Percentiles rank a stretch among this genome's conserved stretches.
These are phyloP conservation scores for Suillus luteus DNA, from an alignment of 768 basidiomycete species.

Conservation along the genomic window DNA sequence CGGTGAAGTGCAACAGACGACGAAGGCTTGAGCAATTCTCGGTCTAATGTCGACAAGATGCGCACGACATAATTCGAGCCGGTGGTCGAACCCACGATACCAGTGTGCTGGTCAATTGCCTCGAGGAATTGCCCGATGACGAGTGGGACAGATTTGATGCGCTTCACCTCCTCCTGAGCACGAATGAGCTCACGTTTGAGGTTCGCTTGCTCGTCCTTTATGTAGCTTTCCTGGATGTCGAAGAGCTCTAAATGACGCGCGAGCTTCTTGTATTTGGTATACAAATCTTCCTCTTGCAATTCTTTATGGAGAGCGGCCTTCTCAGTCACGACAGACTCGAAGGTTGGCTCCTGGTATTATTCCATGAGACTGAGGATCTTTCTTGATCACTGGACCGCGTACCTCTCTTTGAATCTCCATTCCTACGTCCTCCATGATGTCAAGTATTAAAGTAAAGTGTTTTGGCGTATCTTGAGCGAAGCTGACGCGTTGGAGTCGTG, in stretches of 20 bases:
- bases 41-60: conserved; percentile 94
- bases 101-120: conserved; percentile 96
- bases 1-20: conserved; percentile 98
- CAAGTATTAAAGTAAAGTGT: conserved; percentile 15
- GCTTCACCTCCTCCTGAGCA: conserved; percentile 99
- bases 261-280: conserved; percentile 97
- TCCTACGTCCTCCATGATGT: conserved; percentile 84
- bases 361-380: conserved; percentile 12
- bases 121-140: conserved; percentile 99
- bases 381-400: conserved; percentile 26
- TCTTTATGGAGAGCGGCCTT: conserved; percentile 87
- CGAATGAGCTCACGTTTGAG: conserved; percentile 97
- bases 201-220: conserved; percentile 98
- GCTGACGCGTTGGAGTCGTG: conserved; percentile 35
- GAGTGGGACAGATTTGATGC: conserved; percentile 97
- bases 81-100: conserved; percentile 96
- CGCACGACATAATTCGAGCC: conserved; percentile 98
- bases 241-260: conserved; percentile 94
- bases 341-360: conserved; percentile 75
- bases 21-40: conserved; percentile 95
- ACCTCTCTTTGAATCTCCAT: conserved; percentile 85
- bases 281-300: conserved; percentile 89
- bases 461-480: conserved; percentile 13
- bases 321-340: conserved; percentile 85
- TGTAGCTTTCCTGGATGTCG: conserved; percentile 92